A percentile compares a stretch with the other conserved stretches of the same genome.
Evolutionary conservation across 2,329 filamentous ascomycete genomes (phyloP).

Genomic region (Zymoseptoria crescenta): DNA sequence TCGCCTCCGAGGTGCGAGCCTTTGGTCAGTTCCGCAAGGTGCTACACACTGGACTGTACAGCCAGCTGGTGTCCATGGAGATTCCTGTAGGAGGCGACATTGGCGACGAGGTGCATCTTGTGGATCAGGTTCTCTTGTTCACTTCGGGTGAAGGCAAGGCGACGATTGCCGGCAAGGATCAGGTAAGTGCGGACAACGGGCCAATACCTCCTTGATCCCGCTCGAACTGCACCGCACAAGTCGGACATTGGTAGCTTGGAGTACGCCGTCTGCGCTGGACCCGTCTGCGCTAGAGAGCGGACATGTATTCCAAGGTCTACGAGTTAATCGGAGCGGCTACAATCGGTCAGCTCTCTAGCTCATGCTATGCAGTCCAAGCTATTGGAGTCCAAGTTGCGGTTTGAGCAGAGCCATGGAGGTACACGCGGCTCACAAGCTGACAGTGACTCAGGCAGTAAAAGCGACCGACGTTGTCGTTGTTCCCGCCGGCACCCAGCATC

Average conservation of each 20-base stretch:
- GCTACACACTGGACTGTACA: constrained; percentile 55
- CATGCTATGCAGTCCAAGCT: too few species aligned
- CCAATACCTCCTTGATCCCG: too few species aligned
- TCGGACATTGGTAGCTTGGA: too few species aligned
- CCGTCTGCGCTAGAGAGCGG: too few species aligned
- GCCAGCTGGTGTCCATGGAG: constrained; percentile 58
- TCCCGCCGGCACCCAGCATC: constrained; percentile 57
- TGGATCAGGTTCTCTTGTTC: constrained; percentile 59
- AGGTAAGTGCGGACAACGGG: constrained; percentile 27
- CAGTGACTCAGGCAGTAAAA: constrained; percentile 35
- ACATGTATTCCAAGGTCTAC: too few species aligned
- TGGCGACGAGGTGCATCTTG: constrained; percentile 59
- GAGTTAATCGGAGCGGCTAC: too few species aligned
- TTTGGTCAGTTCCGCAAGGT: constrained; percentile 55
- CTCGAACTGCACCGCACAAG: too few species aligned
- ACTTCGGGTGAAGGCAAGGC: constrained; percentile 52
- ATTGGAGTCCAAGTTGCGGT: too few species aligned
- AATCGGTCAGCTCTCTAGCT: too few species aligned
- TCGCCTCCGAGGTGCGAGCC: constrained; percentile 47
- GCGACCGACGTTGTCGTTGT: constrained; percentile 54
- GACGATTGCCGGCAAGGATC: constrained; percentile 52
- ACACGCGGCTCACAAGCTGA: background rate
- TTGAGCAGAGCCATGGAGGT: background rate
- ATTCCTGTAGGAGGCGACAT: constrained; percentile 57
- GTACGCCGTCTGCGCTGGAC: too few species aligned